phyloP scores from a whole-genome alignment of 78 protist species.

The Dictyostelium brefeldianum region DNA sequence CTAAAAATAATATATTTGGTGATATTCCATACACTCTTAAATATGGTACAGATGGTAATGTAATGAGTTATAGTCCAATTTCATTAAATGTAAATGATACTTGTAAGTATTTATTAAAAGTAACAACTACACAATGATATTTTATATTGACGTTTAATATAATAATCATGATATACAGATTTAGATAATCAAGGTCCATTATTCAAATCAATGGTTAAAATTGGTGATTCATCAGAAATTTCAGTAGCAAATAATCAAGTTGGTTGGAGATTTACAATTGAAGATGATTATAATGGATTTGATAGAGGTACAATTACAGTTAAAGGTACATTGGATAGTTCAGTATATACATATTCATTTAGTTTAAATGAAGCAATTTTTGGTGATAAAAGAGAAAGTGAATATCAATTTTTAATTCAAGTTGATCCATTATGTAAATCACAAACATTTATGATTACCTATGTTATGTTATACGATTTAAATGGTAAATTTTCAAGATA shows the following conservation, averaged over 20 bases:
- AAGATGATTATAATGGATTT: constrained; percentile 11
- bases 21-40: neutral
- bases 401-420: neutral
- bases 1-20: neutral
- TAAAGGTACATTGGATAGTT: neutral
- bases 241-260: neutral
- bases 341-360: neutral
- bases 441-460: neutral
- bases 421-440: neutral
- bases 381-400: neutral
- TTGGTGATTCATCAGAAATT: no score
- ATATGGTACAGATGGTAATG: neutral
- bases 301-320: neutral
- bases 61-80: neutral
- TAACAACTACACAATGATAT: no score
- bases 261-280: neutral
- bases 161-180: no score
- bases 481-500: neutral
- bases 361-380: neutral
- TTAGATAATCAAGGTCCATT: constrained; percentile 1
- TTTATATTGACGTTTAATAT: neutral
- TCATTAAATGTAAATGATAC: neutral
- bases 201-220: neutral
- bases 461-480: neutral
- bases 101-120: neutral